Conservation (phyloP, 371 early-diverging fungal genomes). For the Mortierella sp. region DNA sequence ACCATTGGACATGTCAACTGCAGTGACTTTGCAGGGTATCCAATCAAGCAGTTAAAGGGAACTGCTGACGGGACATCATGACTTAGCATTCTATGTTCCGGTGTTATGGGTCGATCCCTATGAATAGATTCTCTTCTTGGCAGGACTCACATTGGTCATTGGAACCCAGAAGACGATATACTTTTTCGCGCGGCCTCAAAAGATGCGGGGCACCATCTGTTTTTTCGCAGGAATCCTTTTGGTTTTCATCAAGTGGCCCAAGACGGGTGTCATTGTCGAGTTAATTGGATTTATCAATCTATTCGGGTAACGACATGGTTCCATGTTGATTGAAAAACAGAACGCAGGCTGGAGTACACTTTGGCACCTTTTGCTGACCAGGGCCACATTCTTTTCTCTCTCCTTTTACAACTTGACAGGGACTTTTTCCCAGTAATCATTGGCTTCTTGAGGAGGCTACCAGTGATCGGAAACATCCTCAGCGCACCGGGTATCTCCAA, state of each 20-base stretch:
- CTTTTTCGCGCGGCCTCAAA: constrained; percentile 86
- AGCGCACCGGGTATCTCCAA: constrained; percentile 83
- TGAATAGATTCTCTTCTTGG: constrained; percentile 86
- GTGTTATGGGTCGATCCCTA: too few species aligned
- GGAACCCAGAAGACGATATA: constrained; percentile 84
- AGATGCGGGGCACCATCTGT: constrained; percentile 88
- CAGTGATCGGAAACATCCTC: constrained; percentile 88
- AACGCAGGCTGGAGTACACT: background rate
- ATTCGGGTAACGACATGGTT: constrained; percentile 80
- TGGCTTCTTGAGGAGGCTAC: constrained; percentile 86
- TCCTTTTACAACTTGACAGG: constrained; percentile 51
- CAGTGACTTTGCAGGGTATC: too few species aligned
- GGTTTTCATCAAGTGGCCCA: constrained; percentile 88
- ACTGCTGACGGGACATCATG: too few species aligned
- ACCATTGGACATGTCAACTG: too few species aligned
- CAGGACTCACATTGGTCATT: constrained; percentile 89
- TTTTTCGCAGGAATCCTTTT: constrained; percentile 93
- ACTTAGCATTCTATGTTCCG: too few species aligned
- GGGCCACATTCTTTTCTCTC: too few species aligned
- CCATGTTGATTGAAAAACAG: background rate
- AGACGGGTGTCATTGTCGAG: constrained; percentile 92
- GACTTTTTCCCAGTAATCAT: constrained; percentile 97
- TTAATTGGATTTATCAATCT: constrained; percentile 95
- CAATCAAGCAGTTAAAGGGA: too few species aligned
- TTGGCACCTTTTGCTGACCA: too few species aligned